These are phyloP conservation scores for Puccinellia tenuiflora DNA, from an alignment of 176 grass and related monocot genomes.

Conservation along the genomic window DNA sequence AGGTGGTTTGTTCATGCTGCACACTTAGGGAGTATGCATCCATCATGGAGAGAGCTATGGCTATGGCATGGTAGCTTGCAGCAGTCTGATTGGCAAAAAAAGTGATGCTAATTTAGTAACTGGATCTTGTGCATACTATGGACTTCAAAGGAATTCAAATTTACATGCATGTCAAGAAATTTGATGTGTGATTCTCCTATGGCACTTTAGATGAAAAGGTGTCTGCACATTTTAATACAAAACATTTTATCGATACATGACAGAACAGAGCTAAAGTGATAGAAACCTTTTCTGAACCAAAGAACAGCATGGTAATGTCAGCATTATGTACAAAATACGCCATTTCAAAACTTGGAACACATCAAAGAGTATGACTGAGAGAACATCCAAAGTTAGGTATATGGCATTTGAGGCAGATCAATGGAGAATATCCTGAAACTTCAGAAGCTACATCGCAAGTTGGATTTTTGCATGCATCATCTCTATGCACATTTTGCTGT, in stretches of 20 bases:
- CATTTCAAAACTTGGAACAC: not conserved
- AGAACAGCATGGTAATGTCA: not conserved
- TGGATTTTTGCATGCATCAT: not conserved
- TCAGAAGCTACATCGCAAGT: not conserved
- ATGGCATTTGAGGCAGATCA: not conserved
- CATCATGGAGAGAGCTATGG: constrained; percentile 99
- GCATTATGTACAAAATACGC: not conserved
- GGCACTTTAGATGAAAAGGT: not conserved
- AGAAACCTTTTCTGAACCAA: not conserved
- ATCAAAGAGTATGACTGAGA: not conserved
- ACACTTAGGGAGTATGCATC: constrained; percentile 85
- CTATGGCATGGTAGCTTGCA: constrained; percentile 99
- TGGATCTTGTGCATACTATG: not conserved
- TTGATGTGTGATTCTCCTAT: not conserved
- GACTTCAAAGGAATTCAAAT: constrained; percentile 6
- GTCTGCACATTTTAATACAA: not conserved
- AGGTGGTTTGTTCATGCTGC: constrained; percentile 98
- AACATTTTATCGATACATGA: not conserved
- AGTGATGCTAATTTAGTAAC: constrained; percentile 23
- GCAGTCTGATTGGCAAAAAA: constrained; percentile 68
- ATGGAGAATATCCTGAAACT: not conserved
- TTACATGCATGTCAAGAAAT: not conserved
- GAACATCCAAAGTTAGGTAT: not conserved
- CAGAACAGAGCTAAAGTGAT: not conserved
- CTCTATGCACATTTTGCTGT: not conserved